Conservation (phyloP, 2,329 filamentous ascomycete species). For the Aschersonia sp. region DNA sequence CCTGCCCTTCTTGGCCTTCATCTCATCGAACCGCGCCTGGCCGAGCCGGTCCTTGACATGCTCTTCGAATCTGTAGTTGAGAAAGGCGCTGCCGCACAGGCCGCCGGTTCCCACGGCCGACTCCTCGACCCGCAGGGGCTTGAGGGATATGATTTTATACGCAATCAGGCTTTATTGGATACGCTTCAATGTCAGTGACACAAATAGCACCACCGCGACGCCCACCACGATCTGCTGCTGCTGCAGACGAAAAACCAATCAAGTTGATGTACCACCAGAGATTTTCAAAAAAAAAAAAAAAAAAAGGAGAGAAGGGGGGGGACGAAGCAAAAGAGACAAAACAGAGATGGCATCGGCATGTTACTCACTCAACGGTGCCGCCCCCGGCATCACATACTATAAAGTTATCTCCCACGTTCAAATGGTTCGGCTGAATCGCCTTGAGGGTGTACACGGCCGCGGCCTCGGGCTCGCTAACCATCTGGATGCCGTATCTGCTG, state of each 20-base stretch:
- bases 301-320: not conserved
- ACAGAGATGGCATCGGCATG: not conserved
- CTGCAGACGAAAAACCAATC: not conserved
- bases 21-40: slow-evolving; percentile 51
- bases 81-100: slow-evolving; percentile 62
- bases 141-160: slow-evolving; percentile 63
- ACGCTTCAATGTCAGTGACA: too few species aligned
- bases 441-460: slow-evolving; percentile 69
- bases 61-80: slow-evolving; percentile 72
- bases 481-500: slow-evolving; percentile 51
- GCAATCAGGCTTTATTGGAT: slow-evolving; percentile 45
- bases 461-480: slow-evolving; percentile 71
- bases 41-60: slow-evolving; percentile 57
- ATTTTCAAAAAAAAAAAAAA: not conserved
- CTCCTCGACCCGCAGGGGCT: slow-evolving; percentile 60
- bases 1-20: slow-evolving; percentile 64
- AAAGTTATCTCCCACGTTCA: slow-evolving; percentile 53
- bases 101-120: slow-evolving; percentile 68
- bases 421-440: slow-evolving; percentile 61
- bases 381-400: slow-evolving; percentile 49
- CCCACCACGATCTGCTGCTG: slow-evolving; percentile 7
- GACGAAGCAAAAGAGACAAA: not conserved
- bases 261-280: too few species aligned
- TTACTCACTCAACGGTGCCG: slow-evolving; percentile 50
- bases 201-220: too few species aligned